Evolutionary conservation across 352 stramenopile genomes (phyloP).

Genomic region (Phytophthora citricola): DNA sequence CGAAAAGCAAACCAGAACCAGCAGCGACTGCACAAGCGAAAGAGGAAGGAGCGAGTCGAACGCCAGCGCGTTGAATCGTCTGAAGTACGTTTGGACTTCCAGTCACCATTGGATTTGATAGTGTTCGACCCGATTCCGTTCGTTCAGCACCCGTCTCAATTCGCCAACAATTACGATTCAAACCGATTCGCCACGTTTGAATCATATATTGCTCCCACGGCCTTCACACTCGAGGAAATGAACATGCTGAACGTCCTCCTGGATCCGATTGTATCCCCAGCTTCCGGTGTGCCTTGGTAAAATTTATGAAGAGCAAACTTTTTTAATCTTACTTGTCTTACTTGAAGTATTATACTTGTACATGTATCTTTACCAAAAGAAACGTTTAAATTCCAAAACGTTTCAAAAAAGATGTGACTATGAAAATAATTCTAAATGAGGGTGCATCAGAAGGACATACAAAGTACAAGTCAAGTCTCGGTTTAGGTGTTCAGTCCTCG

Average conservation of each 20-base stretch:
- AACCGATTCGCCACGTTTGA: neutral
- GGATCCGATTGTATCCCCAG: neutral
- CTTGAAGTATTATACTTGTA: too few relatives aligned
- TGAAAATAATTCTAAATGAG: neutral
- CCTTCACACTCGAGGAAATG: neutral
- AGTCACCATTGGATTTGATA: neutral
- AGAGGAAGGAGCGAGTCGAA: neutral
- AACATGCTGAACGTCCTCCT: neutral
- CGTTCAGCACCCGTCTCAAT: neutral
- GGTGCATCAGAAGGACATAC: slow-evolving; percentile 5
- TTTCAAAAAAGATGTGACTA: neutral
- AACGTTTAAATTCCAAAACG: too few relatives aligned
- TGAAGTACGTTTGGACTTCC: too few relatives aligned
- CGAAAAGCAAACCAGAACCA: slow-evolving; percentile 52
- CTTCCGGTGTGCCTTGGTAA: too few relatives aligned
- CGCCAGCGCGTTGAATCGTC: neutral
- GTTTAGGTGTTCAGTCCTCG: slow-evolving; percentile 28
- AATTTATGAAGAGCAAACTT: too few relatives aligned
- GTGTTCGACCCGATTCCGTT: neutral
- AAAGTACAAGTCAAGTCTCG: slow-evolving; percentile 16
- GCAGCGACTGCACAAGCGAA: slow-evolving; percentile 19
- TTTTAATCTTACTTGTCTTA: too few relatives aligned
- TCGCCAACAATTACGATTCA: neutral
- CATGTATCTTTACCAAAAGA: too few relatives aligned
- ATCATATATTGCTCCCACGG: neutral